Evolutionary conservation across 192 early-diverging fungal genomes (phyloP), one percentile per base, ranked within the genome.

Genomic region (Linnemannia elongata): DNA sequence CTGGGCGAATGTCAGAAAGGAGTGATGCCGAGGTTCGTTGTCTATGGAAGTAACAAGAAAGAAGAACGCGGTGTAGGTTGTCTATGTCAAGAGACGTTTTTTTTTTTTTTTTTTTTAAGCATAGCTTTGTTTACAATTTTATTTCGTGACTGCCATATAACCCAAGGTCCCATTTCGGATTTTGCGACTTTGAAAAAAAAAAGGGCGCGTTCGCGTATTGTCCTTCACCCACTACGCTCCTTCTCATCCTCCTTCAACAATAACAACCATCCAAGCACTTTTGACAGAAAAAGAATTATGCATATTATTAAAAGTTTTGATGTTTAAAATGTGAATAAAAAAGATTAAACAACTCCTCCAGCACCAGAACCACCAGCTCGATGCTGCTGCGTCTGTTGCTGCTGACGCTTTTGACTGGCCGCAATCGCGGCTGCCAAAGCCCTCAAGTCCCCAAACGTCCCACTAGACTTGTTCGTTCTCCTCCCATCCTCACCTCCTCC

Each of bases 391-490:
- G 12, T 7, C 60, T 66, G 60, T 13, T 66, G 60, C 13, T 66
- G 60, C 24, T 57, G 22, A 9, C 9, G 55, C 55, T 66, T 30
- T 33, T 66, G 60, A 15, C 60, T 66, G 30, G 60, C 60, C 60
- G 60, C 60, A 66, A 33, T 66, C 30, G 60, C 72, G 42, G 41
- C 42, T 73, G 38, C 72, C 72, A 41, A 27, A 30, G 41, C 27
- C 42, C 72, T 73, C 45, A 68, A 44, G 35, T 47, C 44, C 33
- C 76, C 76, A 78, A 78, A 78, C 22, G 76, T 78, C 18, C 57
- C 63, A 22, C 76, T 78, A 39, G 39, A 45, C 44, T 73, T 73
- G 24, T 66, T 66, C 30, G 60, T 66, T 30, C 60, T 66, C 12
- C 60, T 33, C 60, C 30, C 30, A 15, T 9, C 60, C 13, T 15